Base-by-base conservation (phyloP, 306 rosid species). In the Trifolium pratense region DNA sequence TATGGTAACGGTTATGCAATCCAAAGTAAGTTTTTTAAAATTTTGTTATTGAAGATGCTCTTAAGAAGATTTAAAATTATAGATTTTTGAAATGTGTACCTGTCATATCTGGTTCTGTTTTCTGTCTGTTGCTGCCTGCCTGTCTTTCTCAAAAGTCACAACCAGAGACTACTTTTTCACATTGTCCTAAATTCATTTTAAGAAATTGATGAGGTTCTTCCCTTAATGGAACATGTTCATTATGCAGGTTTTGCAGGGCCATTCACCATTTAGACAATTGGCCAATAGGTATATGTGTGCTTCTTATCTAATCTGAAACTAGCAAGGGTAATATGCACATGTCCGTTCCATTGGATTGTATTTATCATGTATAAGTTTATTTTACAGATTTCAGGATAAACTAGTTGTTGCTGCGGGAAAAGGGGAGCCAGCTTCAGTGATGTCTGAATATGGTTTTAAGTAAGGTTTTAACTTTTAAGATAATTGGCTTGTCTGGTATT, bases 391-490 rank as follows among this genome's bases (percentile, higher is more conserved):
- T 80, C 84, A 89, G 77, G 87, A 89, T 67, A 87, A 91, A 68
- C 85, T 91, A 57, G 26, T 88, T 78, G 87, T 93, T 74, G 98
- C 97, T 61, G 94, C 79, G 75, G 98, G 98, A 64, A 93, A 93
- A 83, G 97, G 98, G 64, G 92, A 93, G 42, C 98, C 98, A 85
- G 91, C 91, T 57, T 79, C 84, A 3, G 97, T 93, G 79, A 91
- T 93, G 97, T 68, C 89, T 42, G 94, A 89, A 80, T 91, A 93
- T 73, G 98, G 98, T 76, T 93, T 85, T 74, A 89, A 79, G 97
- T 89, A 83, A 84, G 85, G 53, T 70, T 68, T 61, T 79, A 56
- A 34, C 36, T 70, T 68, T 56, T 77, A 56, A 32, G 40, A 76
- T 39, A 39, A 9, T n/a, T 84, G 62, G n/a, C 29, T 51, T 66